A percentile compares a stretch with the other conserved stretches of the same genome.
phyloP scores from a whole-genome alignment of 2,329 filamentous ascomycete species.

The Lachnellula suecica region DNA sequence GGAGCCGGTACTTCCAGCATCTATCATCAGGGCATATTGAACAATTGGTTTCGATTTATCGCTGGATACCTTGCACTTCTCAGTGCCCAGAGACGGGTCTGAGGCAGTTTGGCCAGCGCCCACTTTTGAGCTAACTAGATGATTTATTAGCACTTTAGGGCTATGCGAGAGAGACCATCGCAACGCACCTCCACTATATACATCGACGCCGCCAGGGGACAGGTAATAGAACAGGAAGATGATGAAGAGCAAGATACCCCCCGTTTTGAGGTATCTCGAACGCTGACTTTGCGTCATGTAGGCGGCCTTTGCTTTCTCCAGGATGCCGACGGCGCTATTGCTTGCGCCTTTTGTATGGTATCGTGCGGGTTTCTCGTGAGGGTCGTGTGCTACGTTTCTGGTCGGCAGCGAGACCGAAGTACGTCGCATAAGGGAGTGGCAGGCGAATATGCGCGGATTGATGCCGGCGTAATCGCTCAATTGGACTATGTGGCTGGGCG shows the following conservation, averaged over 20 bases:
- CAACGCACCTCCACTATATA: constrained; percentile 24
- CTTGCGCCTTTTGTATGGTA: constrained; percentile 50
- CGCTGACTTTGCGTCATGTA: constrained; percentile 65
- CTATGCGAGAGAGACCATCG: not conserved
- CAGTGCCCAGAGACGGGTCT: constrained; percentile 64
- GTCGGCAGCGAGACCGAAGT: constrained; percentile 64
- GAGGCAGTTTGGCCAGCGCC: constrained; percentile 48
- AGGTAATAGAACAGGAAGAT: constrained; percentile 64
- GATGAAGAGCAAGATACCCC: constrained; percentile 58
- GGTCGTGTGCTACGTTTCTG: constrained; percentile 58
- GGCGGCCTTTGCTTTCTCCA: constrained; percentile 56
- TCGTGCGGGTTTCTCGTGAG: constrained; percentile 63
- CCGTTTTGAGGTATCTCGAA: constrained; percentile 65
- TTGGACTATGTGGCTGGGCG: constrained; percentile 1
- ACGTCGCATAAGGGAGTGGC: constrained; percentile 54
- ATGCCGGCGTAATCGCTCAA: not conserved
- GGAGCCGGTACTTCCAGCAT: constrained; percentile 95
- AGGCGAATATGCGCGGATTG: constrained; percentile 7
- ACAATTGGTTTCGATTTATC: constrained; percentile 89
- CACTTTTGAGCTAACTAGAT: constrained; percentile 20
- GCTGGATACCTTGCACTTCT: constrained; percentile 78
- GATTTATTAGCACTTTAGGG: not conserved
- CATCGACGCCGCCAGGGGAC: constrained; percentile 51
- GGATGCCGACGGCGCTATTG: constrained; percentile 38
- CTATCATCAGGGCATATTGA: constrained; percentile 98